A percentile compares a stretch with the other conserved stretches of the same genome.
Evolutionary conservation across 495 filamentous ascomycete genomes (phyloP).

Genomic region (Xylaria acuta): DNA sequence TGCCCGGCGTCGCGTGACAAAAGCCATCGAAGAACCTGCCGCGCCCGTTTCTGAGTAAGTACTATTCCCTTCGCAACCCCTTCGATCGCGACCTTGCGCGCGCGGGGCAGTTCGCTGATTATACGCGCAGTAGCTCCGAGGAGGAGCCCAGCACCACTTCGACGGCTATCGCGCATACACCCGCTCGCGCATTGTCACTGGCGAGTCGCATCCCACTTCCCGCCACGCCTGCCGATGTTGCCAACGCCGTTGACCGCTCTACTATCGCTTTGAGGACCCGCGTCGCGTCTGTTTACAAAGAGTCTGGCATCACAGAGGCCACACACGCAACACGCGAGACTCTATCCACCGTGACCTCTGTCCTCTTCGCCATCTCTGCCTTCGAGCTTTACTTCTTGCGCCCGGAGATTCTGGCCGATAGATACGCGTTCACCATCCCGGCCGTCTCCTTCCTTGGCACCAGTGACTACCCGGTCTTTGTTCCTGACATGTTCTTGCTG

Average conservation of each 20-base stretch:
- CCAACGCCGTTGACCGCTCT: slow-evolving; percentile 78
- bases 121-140: slow-evolving; percentile 35
- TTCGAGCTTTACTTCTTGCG: slow-evolving; percentile 69
- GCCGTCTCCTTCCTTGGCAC: slow-evolving; percentile 61
- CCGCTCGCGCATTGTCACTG: slow-evolving; percentile 59
- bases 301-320: slow-evolving; percentile 58
- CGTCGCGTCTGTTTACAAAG: slow-evolving; percentile 55
- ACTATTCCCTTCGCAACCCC: not conserved
- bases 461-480: slow-evolving; percentile 57
- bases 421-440: slow-evolving; percentile 73
- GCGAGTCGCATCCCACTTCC: slow-evolving; percentile 68
- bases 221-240: slow-evolving; percentile 82
- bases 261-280: slow-evolving; percentile 67
- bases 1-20: slow-evolving; percentile 52
- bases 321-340: slow-evolving; percentile 68
- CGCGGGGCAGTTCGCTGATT: slow-evolving; percentile 25
- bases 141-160: slow-evolving; percentile 44
- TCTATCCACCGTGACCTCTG: slow-evolving; percentile 68
- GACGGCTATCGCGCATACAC: slow-evolving; percentile 63
- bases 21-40: slow-evolving; percentile 54
- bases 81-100: not conserved
- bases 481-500: slow-evolving; percentile 85
- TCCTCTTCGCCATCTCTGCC: slow-evolving; percentile 68
- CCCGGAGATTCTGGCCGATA: slow-evolving; percentile 67
- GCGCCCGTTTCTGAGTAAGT: slow-evolving; percentile 46